Conservation (phyloP, 2,329 filamentous ascomycete genomes). For the Penicillium sp. region DNA sequence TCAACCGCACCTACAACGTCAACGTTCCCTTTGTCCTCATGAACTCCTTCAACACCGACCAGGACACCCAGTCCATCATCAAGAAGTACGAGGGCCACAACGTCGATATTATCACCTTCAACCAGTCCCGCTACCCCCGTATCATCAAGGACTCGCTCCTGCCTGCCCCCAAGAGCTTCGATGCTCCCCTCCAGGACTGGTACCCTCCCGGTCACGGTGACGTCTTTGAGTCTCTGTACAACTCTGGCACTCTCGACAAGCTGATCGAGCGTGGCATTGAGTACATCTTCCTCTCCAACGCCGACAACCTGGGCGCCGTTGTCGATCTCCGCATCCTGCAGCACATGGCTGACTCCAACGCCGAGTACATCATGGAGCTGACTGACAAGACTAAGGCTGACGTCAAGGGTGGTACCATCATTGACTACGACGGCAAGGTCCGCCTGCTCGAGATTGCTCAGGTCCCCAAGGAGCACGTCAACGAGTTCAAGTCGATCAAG, state of each 20-base stretch:
- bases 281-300: constrained; percentile 98
- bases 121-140: constrained; percentile 97
- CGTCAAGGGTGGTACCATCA: constrained; percentile 99
- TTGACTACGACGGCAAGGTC: constrained; percentile 96
- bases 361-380: constrained; percentile 99
- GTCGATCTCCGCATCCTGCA: constrained; percentile 97
- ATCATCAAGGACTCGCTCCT: constrained; percentile 98
- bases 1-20: constrained; percentile 96
- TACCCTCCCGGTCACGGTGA: constrained; percentile 99
- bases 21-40: constrained; percentile 98
- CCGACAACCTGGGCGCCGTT: constrained; percentile 96
- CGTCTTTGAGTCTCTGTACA: constrained; percentile 99
- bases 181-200: constrained; percentile 92
- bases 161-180: constrained; percentile 84
- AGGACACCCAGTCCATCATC: constrained; percentile 97
- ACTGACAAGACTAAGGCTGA: constrained; percentile 99
- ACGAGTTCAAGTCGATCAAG: constrained; percentile 99
- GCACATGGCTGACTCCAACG: constrained; percentile 97
- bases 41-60: constrained; percentile 99
- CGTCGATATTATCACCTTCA: constrained; percentile 99
- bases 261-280: constrained; percentile 93
- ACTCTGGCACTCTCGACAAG: constrained; percentile 97
- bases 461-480: constrained; percentile 99
- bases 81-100: constrained; percentile 99
- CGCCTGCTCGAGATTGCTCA: constrained; percentile 98